Evolutionary conservation across 2,329 filamentous ascomycete genomes (phyloP), one percentile per base, ranked within the genome.

Genomic region (Trichoderma hamatum): DNA sequence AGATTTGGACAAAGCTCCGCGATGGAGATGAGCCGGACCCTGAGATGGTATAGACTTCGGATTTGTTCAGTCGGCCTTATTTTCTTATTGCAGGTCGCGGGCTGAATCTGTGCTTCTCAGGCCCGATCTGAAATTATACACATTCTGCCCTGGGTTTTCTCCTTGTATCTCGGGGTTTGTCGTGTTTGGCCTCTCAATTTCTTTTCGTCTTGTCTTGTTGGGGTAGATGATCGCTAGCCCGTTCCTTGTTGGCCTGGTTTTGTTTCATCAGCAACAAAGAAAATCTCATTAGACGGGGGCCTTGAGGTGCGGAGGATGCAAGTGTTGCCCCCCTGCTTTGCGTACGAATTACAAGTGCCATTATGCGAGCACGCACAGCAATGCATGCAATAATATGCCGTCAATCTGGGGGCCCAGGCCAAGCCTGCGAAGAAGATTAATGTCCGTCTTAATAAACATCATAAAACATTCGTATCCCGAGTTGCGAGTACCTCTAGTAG

Each of bases 1-100:
- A 64, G 60, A 65, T 59, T 28, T 55, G 58, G 60, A 28, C 60
- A 56, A 55, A 69, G 60, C 64, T 67, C 64, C 64, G 54, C n/a
- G 64, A 67, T 66, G 52, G 51, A 24, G 21, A 21, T 52, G 51
- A 34, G 14, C 58, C 34, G 28, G 60, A 52, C 46, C 46, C 43
- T 36, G 32, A 49, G 46, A 36, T 52, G 39, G 24, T 13, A 30
- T 2, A n/a, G n/a, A n/a, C n/a, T 9, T 43, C n/a, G 16, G 39
- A 43, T 49, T n/a, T 3, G 39, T n/a, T 43, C n/a, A 43, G 39
- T 19, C 39, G 19, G 39, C 19, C 39, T 43, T 19, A 28, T 39
- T 26, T n/a, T 54, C 30, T 65, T 43, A n/a, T n/a, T 49, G n/a
- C n/a, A 52, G 62, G 28, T 16, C 13, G 49, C 30, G 55, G 30